phyloP scores from a whole-genome alignment of 257 asterid genomes.

The Solanum gandarillasii region DNA sequence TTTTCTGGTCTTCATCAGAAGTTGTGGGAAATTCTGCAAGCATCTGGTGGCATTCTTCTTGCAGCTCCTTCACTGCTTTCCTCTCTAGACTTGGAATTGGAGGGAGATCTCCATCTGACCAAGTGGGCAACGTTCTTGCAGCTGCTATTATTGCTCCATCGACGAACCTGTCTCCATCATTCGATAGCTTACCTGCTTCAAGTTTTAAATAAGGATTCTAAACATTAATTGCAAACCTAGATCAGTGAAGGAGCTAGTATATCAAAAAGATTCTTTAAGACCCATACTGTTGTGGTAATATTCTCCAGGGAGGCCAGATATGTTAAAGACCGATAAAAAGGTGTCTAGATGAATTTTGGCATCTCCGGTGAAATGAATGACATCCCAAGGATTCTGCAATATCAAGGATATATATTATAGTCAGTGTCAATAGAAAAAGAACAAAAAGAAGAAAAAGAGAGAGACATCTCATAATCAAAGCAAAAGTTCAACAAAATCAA shows the following conservation, averaged over 20 bases:
- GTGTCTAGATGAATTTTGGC: slow-evolving; percentile 73
- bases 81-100: slow-evolving; percentile 79
- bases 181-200: slow-evolving; percentile 61
- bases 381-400: slow-evolving; percentile 98
- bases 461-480: neutral
- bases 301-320: slow-evolving; percentile 82
- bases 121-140: slow-evolving; percentile 86
- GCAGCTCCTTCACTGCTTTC: slow-evolving; percentile 80
- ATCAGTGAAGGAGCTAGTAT: slow-evolving; percentile 1
- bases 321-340: slow-evolving; percentile 81
- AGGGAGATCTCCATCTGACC: slow-evolving; percentile 91
- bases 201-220: slow-evolving; percentile 7
- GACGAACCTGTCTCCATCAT: slow-evolving; percentile 45
- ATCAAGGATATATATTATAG: neutral
- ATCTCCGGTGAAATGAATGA: slow-evolving; percentile 67
- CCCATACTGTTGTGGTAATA: slow-evolving; percentile 73
- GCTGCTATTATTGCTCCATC: slow-evolving; percentile 96
- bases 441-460: neutral
- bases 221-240: slow-evolving; percentile 8
- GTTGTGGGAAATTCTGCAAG: slow-evolving; percentile 66
- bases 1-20: slow-evolving; percentile 57
- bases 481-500: neutral
- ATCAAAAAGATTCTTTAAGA: neutral
- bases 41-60: slow-evolving; percentile 85
- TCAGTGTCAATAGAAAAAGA: neutral